phyloP scores from a whole-genome alignment of 2,329 filamentous ascomycete species.

The Fusarium brachygibbosum region DNA sequence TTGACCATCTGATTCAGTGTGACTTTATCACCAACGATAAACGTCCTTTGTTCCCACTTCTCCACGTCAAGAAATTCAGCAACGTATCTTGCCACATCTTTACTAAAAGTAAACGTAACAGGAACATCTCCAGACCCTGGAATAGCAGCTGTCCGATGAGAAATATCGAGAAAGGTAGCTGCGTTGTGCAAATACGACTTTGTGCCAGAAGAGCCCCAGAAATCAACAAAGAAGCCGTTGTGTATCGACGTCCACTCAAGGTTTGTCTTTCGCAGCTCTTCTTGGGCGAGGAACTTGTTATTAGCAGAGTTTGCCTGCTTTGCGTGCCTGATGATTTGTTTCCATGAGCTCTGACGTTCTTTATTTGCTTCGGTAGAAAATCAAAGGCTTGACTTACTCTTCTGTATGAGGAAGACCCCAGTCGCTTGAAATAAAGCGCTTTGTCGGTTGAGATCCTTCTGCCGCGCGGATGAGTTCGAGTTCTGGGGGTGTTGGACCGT shows the following conservation, averaged over 20 bases:
- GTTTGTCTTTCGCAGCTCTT: constrained; percentile 13
- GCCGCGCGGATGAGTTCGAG: constrained; percentile 6
- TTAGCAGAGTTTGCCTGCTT: constrained; percentile 5
- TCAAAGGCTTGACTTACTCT: not conserved
- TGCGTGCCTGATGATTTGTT: not conserved
- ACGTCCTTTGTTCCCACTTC: constrained; percentile 10
- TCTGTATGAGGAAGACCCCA: constrained; percentile 14
- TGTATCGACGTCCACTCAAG: constrained; percentile 15
- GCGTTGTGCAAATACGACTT: not conserved
- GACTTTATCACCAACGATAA: constrained; percentile 20
- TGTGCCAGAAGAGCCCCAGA: constrained; percentile 5
- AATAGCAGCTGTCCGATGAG: constrained; percentile 1
- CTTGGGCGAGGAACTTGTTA: constrained; percentile 17
- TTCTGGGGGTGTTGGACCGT: not conserved
- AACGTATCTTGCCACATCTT: constrained; percentile 5
- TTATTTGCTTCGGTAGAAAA: not conserved
- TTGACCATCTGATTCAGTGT: constrained; percentile 4
- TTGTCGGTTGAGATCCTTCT: not conserved
- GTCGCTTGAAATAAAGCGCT: constrained; percentile 12
- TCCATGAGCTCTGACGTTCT: not conserved
- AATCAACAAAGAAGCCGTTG: constrained; percentile 22
- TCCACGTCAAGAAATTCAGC: not conserved
- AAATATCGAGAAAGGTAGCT: constrained; percentile 1
- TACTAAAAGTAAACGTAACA: constrained; percentile 1
- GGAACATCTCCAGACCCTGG: constrained; percentile 8